These are phyloP conservation scores for Odonthalia washingtoniensis DNA, from an alignment of 31 red algal species.

Conservation along the genomic window DNA sequence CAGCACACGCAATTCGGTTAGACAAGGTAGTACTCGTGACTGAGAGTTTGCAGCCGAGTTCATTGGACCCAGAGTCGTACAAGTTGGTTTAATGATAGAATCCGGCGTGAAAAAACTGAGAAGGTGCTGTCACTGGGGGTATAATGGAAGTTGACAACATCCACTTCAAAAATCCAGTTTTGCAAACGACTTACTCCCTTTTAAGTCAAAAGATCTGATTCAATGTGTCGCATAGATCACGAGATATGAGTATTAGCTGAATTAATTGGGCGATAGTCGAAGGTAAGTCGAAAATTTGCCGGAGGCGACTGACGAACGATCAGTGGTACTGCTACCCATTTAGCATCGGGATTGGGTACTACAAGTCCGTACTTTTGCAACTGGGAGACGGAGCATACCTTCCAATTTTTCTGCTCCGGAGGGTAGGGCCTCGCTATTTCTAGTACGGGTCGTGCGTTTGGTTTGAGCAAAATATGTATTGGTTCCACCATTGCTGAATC, in stretches of 20 bases:
- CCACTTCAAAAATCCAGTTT: slow-evolving; percentile 3
- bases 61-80: neutral
- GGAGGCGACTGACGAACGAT: too few relatives aligned
- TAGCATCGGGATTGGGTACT: too few relatives aligned
- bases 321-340: too few relatives aligned
- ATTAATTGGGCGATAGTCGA: neutral
- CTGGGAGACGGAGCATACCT: too few relatives aligned
- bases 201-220: neutral
- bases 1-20: neutral
- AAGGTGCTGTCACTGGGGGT: neutral
- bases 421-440: too few relatives aligned
- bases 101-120: neutral
- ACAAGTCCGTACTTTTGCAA: too few relatives aligned
- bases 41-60: slow-evolving; percentile 24
- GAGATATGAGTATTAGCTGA: neutral
- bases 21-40: slow-evolving; percentile 3
- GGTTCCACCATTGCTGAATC: too few relatives aligned
- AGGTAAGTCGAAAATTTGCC: slow-evolving; percentile 25
- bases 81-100: neutral
- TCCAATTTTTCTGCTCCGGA: too few relatives aligned
- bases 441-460: too few relatives aligned
- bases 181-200: neutral
- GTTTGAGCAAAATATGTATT: too few relatives aligned
- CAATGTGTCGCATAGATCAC: slow-evolving; percentile 19
- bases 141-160: slow-evolving; percentile 6